These are phyloP conservation scores for Saccharomycopsis fibuligera DNA, from an alignment of 805 yeast species.

Conservation along the genomic window DNA sequence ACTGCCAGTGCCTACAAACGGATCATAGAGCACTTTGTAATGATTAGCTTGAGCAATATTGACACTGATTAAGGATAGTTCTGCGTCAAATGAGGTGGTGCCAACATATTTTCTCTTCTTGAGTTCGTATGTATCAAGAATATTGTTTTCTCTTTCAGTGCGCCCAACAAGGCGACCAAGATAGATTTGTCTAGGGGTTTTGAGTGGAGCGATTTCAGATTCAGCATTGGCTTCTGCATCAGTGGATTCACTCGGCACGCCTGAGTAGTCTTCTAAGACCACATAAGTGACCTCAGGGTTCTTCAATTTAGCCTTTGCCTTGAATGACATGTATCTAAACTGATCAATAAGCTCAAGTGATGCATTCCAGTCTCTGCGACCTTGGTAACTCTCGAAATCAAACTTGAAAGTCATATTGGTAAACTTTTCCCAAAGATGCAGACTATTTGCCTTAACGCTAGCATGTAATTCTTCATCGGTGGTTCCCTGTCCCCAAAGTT, in stretches of 20 bases:
- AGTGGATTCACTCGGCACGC: constrained; percentile 19
- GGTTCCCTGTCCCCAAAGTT: constrained; percentile 72
- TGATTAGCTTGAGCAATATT: constrained; percentile 72
- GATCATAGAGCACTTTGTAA: constrained; percentile 76
- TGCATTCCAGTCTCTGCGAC: constrained; percentile 45
- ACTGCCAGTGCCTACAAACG: constrained; percentile 96
- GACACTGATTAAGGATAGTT: constrained; percentile 78
- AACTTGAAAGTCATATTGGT: constrained; percentile 59
- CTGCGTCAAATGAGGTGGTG: constrained; percentile 96
- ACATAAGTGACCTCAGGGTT: constrained; percentile 66
- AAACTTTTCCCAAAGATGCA: constrained; percentile 22
- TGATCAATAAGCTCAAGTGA: constrained; percentile 62
- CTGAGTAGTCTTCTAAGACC: constrained; percentile 63
- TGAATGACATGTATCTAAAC: constrained; percentile 61
- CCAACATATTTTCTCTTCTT: constrained; percentile 84
- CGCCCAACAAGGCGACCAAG: constrained; percentile 69
- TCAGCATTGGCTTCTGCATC: not conserved
- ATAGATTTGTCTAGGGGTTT: constrained; percentile 48
- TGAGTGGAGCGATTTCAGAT: not conserved
- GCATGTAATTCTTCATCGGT: constrained; percentile 53
- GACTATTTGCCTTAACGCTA: constrained; percentile 33
- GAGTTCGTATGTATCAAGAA: constrained; percentile 73
- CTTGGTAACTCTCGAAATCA: constrained; percentile 73
- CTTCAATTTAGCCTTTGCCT: constrained; percentile 75
- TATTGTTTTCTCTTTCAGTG: constrained; percentile 55